Percentiles rank a stretch among this genome's conserved stretches.
Conservation (phyloP, 2,329 filamentous ascomycete genomes). For the Ascochyta viciae-villosae region DNA sequence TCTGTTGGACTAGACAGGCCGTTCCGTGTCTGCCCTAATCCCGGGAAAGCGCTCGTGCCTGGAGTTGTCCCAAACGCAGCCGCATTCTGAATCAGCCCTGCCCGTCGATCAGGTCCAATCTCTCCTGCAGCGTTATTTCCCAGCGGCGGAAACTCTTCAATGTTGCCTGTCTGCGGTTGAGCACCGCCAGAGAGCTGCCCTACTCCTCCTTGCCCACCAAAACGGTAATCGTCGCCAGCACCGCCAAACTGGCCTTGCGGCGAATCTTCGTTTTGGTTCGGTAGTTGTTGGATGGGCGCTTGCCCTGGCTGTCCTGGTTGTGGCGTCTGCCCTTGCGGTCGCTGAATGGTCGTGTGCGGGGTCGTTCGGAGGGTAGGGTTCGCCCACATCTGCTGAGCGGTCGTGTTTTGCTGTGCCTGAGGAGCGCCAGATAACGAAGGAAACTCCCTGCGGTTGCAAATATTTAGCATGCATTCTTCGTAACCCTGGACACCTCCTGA, state of each 20-base stretch:
- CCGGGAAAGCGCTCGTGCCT: constrained; percentile 50
- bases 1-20: constrained; percentile 50
- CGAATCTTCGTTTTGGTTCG: constrained; percentile 52
- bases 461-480: constrained; percentile 30
- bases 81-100: constrained; percentile 59
- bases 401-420: constrained; percentile 61
- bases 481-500: not conserved
- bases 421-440: constrained; percentile 66
- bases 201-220: constrained; percentile 62
- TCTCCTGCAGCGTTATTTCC: constrained; percentile 61
- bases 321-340: constrained; percentile 54
- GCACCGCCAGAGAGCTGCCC: constrained; percentile 58
- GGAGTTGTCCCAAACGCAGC: constrained; percentile 51
- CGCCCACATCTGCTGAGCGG: constrained; percentile 62
- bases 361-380: constrained; percentile 63
- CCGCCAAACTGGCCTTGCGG: constrained; percentile 60
- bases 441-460: constrained; percentile 61
- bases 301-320: constrained; percentile 44
- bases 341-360: constrained; percentile 61
- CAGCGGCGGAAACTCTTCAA: constrained; percentile 68
- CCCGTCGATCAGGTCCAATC: constrained; percentile 58
- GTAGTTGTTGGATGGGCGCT: constrained; percentile 52
- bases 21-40: constrained; percentile 54
- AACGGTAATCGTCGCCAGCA: constrained; percentile 63
- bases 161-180: constrained; percentile 63